Evolutionary conservation across 73 alveolate species (phyloP).

Genomic region (Durusdinium trenchii): DNA sequence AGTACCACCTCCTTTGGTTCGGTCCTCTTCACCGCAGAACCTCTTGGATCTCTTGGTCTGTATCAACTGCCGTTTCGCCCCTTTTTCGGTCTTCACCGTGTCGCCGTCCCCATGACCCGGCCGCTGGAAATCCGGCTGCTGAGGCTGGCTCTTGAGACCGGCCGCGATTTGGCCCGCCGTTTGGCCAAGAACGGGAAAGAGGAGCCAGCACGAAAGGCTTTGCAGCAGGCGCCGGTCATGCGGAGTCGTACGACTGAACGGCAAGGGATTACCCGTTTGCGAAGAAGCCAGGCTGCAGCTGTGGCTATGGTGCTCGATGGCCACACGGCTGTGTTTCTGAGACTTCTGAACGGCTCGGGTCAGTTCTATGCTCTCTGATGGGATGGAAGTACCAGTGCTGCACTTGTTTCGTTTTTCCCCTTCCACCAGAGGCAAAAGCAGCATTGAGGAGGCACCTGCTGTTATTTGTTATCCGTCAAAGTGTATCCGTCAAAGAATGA

Average conservation of each 20-base stretch:
- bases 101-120: background rate
- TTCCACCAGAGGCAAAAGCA: conserved; percentile 15
- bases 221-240: conserved; percentile 6
- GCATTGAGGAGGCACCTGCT: conserved; percentile 32
- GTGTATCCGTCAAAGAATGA: background rate
- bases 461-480: background rate
- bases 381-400: too few relatives aligned
- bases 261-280: background rate
- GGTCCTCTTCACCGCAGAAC: too few relatives aligned
- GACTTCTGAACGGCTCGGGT: too few relatives aligned
- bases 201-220: background rate
- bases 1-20: too few relatives aligned
- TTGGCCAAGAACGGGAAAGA: conserved; percentile 19
- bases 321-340: background rate
- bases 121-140: background rate
- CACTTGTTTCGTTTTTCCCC: too few relatives aligned
- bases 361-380: too few relatives aligned
- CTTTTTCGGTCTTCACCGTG: background rate
- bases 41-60: too few relatives aligned
- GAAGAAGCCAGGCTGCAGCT: conserved; percentile 28
- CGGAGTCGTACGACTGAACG: too few relatives aligned
- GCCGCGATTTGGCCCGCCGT: conserved; percentile 74
- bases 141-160: conserved; percentile 80
- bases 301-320: conserved; percentile 82
- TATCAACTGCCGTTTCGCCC: too few relatives aligned